Evolutionary conservation across 495 filamentous ascomycete species (phyloP).

Genomic region (Extremus antarcticus): DNA sequence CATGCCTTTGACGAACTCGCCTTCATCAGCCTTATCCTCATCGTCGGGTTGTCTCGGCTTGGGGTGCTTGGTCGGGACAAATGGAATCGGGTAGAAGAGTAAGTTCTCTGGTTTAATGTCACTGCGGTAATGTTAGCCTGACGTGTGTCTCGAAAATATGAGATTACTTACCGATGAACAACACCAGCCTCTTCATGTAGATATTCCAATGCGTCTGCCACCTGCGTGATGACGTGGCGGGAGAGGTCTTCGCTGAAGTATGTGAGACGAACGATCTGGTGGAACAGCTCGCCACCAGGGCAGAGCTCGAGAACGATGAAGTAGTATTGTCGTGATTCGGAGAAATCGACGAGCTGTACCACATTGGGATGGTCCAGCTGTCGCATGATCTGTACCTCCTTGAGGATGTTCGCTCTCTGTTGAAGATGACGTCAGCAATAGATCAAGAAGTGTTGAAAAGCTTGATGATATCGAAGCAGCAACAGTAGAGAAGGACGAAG

Average conservation of each 20-base stretch:
- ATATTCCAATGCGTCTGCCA: conserved; percentile 87
- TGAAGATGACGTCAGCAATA: conserved; percentile 31
- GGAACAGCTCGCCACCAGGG: conserved; percentile 91
- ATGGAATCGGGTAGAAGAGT: conserved; percentile 76
- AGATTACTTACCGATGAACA: conserved; percentile 72
- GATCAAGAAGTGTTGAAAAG: not conserved
- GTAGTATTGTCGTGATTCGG: conserved; percentile 89
- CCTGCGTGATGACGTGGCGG: conserved; percentile 86
- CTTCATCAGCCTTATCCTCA: conserved; percentile 95
- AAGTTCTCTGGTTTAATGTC: conserved; percentile 99
- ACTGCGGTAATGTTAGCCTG: conserved; percentile 39
- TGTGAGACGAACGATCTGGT: conserved; percentile 94
- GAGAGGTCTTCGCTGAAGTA: conserved; percentile 97
- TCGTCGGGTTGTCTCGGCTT: conserved; percentile 73
- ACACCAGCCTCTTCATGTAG: conserved; percentile 90
- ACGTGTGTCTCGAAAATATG: not conserved
- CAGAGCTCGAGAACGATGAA: conserved; percentile 95
- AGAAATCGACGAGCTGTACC: conserved; percentile 83
- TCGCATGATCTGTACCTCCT: conserved; percentile 98
- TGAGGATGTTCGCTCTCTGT: conserved; percentile 91
- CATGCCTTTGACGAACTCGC: conserved; percentile 74
- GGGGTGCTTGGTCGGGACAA: conserved; percentile 68
- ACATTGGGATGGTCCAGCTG: conserved; percentile 93
- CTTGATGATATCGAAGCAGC: not conserved
- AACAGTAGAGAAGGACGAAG: too few species aligned